Evolutionary conservation across 495 filamentous ascomycete species (phyloP), one percentile per base, ranked within the genome.

Genomic region (Penicillium psychrofluorescens): DNA sequence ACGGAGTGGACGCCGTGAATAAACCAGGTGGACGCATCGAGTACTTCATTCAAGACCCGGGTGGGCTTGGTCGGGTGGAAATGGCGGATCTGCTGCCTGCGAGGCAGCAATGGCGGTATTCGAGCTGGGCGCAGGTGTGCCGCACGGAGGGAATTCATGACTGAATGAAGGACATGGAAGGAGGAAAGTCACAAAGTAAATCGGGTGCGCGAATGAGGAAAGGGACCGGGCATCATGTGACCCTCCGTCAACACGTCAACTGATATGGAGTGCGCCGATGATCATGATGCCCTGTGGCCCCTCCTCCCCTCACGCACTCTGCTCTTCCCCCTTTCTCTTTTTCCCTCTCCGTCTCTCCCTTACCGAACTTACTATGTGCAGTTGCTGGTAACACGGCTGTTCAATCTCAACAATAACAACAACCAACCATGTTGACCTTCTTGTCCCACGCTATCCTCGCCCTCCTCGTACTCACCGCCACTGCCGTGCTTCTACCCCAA

Each of bases 1-100:
- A 67, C 11, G 29, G 55, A 51, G 58, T 92, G 88, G 2, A 90
- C 53, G 35, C 62, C 52, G n/a, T 80, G 65, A 39, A 92, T 66
- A 35, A 82, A 53, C 40, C 63, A 53, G 29, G 81, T 71, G 12
- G 84, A 74, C 46, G 63, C 52, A 30, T 73, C 59, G 36, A 83
- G 40, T 29, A 68, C 60, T 14, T 73, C 55, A 32, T 75, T 71
- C 44, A 83, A 46, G 35, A 71, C 62, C 12, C 51, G 61, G 7
- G 55, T 43, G 11, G 51, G 63, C 48, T 53, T 62, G 36, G 76
- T 71, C 11, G 64, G 57, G 48, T 77, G 68, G 58, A 80, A 75
- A 15, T 63, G 45, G 16, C 74, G 69, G 41, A 58, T 49, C 29
- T 68, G 22, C 22, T 22, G 66, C 35, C 51, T 55, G 16, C 9